Conservation (phyloP, 73 alveolate genomes). For the Tetrahymena elliotti region DNA sequence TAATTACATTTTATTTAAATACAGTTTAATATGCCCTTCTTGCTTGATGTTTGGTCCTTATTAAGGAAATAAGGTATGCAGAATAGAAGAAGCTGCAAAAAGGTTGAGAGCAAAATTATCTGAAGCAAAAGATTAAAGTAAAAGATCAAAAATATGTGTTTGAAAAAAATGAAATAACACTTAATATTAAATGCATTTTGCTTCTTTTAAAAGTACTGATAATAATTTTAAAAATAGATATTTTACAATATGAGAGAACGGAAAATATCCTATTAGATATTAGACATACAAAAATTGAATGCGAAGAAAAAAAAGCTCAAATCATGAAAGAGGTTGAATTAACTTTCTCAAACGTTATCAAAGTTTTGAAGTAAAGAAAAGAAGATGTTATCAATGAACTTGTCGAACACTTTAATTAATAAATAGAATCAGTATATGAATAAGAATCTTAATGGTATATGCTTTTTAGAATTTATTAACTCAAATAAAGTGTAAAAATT, state of each 20-base stretch:
- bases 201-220: background rate
- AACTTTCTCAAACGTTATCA: background rate
- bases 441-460: constrained; percentile 17
- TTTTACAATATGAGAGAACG: constrained; percentile 27
- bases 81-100: constrained; percentile 31
- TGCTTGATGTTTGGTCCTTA: constrained; percentile 41
- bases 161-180: background rate
- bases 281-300: constrained; percentile 39
- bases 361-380: constrained; percentile 19
- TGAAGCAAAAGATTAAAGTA: background rate
- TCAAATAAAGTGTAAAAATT: background rate
- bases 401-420: constrained; percentile 1
- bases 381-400: constrained; percentile 12
- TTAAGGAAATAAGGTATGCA: constrained; percentile 20
- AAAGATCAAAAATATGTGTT: background rate
- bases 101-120: background rate
- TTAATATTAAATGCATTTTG: background rate
- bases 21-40: constrained; percentile 39
- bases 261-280: constrained; percentile 37
- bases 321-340: constrained; percentile 16
- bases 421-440: constrained; percentile 1
- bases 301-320: constrained; percentile 29
- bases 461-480: background rate
- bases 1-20: background rate
- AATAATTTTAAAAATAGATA: background rate